Percentiles rank a stretch among this genome's conserved stretches.
Conservation (phyloP, 305 asterid species). For the Withania somnifera region DNA sequence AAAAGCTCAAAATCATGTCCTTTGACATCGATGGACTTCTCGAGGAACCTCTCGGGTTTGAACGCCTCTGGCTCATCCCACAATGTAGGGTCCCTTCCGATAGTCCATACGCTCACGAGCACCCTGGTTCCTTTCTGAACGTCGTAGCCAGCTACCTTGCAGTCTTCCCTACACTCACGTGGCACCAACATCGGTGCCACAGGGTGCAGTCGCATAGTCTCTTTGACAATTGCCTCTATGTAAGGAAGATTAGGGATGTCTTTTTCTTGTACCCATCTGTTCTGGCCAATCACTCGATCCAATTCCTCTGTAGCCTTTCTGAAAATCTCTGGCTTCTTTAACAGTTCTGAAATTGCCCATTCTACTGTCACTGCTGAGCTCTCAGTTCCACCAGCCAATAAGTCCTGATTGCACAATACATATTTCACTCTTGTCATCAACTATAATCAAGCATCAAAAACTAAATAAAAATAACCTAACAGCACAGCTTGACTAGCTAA, state of each 20-base stretch:
- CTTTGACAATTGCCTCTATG: conserved; percentile 52
- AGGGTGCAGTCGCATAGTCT: conserved; percentile 78
- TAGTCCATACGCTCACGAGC: conserved; percentile 60
- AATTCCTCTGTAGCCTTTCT: conserved; percentile 62
- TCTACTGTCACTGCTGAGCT: conserved; percentile 76
- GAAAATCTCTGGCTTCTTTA: conserved; percentile 34
- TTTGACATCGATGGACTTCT: conserved; percentile 45
- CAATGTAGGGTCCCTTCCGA: conserved; percentile 51
- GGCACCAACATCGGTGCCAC: conserved; percentile 74
- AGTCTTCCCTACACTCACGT: conserved; percentile 39
- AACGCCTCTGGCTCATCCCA: conserved; percentile 67
- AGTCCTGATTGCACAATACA: conserved; percentile 23
- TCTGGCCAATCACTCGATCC: conserved; percentile 47
- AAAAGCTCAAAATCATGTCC: conserved; percentile 58
- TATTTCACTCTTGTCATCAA: not conserved
- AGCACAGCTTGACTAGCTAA: not conserved
- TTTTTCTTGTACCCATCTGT: conserved; percentile 43
- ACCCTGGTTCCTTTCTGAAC: conserved; percentile 38
- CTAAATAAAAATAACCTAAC: not conserved
- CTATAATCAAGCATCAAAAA: not conserved
- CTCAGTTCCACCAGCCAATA: conserved; percentile 81
- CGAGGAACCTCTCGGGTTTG: conserved; percentile 50
- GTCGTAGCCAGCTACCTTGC: conserved; percentile 40
- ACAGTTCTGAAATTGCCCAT: conserved; percentile 36
- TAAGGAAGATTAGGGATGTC: conserved; percentile 43